Evolutionary conservation across 1,139 yeast genomes (phyloP).

Genomic region (Geotrichum klebahnii): DNA sequence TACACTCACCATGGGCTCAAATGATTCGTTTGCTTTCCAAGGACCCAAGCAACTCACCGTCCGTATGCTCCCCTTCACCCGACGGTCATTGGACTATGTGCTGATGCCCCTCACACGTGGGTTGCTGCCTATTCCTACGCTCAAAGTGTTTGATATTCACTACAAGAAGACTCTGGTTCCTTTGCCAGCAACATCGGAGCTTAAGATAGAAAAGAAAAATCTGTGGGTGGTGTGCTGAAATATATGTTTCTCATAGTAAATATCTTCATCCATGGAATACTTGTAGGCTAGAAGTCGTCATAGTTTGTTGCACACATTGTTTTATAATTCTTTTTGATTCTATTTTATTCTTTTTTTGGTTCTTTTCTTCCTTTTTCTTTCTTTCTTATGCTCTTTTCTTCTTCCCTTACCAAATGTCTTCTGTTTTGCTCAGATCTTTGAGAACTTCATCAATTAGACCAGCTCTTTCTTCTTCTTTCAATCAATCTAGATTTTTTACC

Average conservation of each 20-base stretch:
- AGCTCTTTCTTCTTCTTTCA: background rate
- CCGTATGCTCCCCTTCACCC: slow-evolving; percentile 61
- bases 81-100: slow-evolving; percentile 47
- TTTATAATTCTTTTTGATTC: background rate
- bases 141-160: slow-evolving; percentile 60
- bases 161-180: slow-evolving; percentile 63
- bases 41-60: slow-evolving; percentile 41
- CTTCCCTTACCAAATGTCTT: slow-evolving; percentile 3
- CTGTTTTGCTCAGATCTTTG: slow-evolving; percentile 1
- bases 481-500: slow-evolving; percentile 14
- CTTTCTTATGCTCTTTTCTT: background rate
- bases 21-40: slow-evolving; percentile 41
- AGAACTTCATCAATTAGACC: slow-evolving; percentile 3
- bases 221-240: slow-evolving; percentile 19
- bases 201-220: slow-evolving; percentile 31
- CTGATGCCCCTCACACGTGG: slow-evolving; percentile 32
- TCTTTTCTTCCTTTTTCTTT: background rate
- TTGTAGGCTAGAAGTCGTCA: no score
- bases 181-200: slow-evolving; percentile 43
- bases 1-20: slow-evolving; percentile 46
- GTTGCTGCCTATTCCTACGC: slow-evolving; percentile 49
- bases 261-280: slow-evolving; percentile 2
- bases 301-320: background rate
- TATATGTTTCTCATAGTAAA: slow-evolving; percentile 1
- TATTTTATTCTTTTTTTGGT: background rate